Evolutionary conservation across 495 filamentous ascomycete species (phyloP).

Genomic region (Patellaria atrata): DNA sequence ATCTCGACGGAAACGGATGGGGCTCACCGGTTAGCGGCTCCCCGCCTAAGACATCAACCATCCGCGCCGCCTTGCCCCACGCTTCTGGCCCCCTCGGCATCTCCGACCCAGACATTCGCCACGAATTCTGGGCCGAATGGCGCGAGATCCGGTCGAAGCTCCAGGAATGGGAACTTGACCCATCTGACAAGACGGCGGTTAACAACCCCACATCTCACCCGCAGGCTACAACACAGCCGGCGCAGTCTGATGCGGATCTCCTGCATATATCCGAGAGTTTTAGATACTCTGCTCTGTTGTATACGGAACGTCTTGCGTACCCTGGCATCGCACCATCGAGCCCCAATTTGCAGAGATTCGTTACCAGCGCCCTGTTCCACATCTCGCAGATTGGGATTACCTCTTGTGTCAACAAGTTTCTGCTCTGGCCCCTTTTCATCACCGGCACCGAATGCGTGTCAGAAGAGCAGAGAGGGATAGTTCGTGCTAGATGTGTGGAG

Average conservation of each 20-base stretch:
- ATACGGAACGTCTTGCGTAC: constrained; percentile 75
- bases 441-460: constrained; percentile 82
- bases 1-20: constrained; percentile 53
- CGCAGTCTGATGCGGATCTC: constrained; percentile 33
- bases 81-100: constrained; percentile 32
- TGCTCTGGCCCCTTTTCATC: constrained; percentile 91
- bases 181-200: constrained; percentile 15
- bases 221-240: constrained; percentile 30
- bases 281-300: constrained; percentile 76
- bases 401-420: constrained; percentile 59
- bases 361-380: constrained; percentile 66
- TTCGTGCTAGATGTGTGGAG: constrained; percentile 66
- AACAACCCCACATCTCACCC: no score
- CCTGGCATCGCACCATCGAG: constrained; percentile 60
- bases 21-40: constrained; percentile 18
- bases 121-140: constrained; percentile 77
- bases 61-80: constrained; percentile 22
- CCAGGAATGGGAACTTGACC: constrained; percentile 66
- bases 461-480: constrained; percentile 59
- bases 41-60: no score
- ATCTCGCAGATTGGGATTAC: constrained; percentile 58
- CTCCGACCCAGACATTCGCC: constrained; percentile 37
- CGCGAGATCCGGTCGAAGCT: constrained; percentile 58
- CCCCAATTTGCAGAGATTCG: constrained; percentile 69
- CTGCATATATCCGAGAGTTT: constrained; percentile 72